phyloP scores from a whole-genome alignment of 1,139 yeast species.

The Saccharomycopsis phalli region DNA sequence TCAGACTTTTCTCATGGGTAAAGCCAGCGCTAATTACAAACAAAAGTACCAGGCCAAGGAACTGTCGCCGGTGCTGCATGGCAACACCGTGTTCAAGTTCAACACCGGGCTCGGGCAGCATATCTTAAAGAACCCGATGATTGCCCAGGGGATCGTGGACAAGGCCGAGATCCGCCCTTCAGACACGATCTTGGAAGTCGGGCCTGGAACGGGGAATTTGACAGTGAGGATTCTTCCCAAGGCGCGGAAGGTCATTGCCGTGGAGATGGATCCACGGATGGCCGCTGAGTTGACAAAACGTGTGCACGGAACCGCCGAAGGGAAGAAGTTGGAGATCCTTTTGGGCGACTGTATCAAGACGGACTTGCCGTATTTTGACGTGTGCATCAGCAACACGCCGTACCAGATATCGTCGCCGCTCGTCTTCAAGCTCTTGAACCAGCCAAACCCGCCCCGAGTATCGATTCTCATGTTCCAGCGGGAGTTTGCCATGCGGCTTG shows the following conservation, averaged over 20 bases:
- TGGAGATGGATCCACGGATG: slow-evolving; percentile 99
- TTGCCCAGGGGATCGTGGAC: slow-evolving; percentile 97
- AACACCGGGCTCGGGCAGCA: slow-evolving; percentile 97
- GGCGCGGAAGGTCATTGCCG: slow-evolving; percentile 87
- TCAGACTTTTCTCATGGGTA: slow-evolving; percentile 24
- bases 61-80: slow-evolving; percentile 52
- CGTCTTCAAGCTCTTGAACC: slow-evolving; percentile 83
- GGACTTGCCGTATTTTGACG: slow-evolving; percentile 89
- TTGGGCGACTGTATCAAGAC: slow-evolving; percentile 96
- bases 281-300: slow-evolving; percentile 97
- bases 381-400: slow-evolving; percentile 95
- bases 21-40: slow-evolving; percentile 24
- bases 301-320: slow-evolving; percentile 92
- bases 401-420: slow-evolving; percentile 95
- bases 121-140: slow-evolving; percentile 88
- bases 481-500: slow-evolving; percentile 85
- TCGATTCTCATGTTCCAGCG: slow-evolving; percentile 96
- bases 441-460: slow-evolving; percentile 90
- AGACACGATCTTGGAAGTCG: slow-evolving; percentile 90
- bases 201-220: slow-evolving; percentile 98
- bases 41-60: slow-evolving; percentile 12
- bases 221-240: slow-evolving; percentile 89
- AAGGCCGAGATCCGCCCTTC: slow-evolving; percentile 90
- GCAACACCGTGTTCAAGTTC: slow-evolving; percentile 86
- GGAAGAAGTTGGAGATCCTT: slow-evolving; percentile 81